Percentiles rank a stretch among this genome's conserved stretches.
phyloP scores from a whole-genome alignment of 2,329 filamentous ascomycete species.

The Mariannaea sp. region DNA sequence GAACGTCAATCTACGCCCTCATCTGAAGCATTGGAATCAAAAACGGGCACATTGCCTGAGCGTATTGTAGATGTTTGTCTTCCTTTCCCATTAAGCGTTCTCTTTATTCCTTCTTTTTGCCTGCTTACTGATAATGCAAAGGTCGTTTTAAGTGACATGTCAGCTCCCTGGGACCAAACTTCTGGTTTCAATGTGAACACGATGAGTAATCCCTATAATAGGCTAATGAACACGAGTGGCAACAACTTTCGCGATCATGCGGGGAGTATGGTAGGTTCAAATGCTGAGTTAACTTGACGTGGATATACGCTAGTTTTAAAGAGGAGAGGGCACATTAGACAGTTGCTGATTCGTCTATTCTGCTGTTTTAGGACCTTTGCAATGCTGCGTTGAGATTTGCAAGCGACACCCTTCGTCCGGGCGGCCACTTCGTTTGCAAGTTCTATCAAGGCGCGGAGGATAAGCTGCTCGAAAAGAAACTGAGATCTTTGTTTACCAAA shows the following conservation, averaged over 20 bases:
- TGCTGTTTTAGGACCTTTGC: constrained; percentile 75
- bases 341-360: neutral
- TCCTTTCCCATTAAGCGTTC: neutral
- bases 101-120: no score
- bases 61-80: constrained; percentile 70
- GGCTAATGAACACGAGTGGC: constrained; percentile 99
- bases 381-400: constrained; percentile 82
- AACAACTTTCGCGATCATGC: constrained; percentile 85
- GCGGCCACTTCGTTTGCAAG: constrained; percentile 95
- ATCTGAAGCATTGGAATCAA: neutral
- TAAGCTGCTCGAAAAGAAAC: constrained; percentile 72
- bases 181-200: constrained; percentile 81
- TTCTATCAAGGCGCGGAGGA: constrained; percentile 94
- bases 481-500: constrained; percentile 77
- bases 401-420: constrained; percentile 78
- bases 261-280: constrained; percentile 81
- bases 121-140: constrained; percentile 38
- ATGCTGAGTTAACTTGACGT: no score
- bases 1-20: constrained; percentile 52
- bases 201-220: constrained; percentile 93
- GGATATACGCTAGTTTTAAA: no score
- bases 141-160: constrained; percentile 99
- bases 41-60: constrained; percentile 32
- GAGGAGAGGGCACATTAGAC: neutral
- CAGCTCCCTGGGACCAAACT: constrained; percentile 88